Percentiles rank a stretch among this genome's conserved stretches.
Evolutionary conservation across 2,329 filamentous ascomycete genomes (phyloP).

Genomic region (Plectosphaerella sp.): DNA sequence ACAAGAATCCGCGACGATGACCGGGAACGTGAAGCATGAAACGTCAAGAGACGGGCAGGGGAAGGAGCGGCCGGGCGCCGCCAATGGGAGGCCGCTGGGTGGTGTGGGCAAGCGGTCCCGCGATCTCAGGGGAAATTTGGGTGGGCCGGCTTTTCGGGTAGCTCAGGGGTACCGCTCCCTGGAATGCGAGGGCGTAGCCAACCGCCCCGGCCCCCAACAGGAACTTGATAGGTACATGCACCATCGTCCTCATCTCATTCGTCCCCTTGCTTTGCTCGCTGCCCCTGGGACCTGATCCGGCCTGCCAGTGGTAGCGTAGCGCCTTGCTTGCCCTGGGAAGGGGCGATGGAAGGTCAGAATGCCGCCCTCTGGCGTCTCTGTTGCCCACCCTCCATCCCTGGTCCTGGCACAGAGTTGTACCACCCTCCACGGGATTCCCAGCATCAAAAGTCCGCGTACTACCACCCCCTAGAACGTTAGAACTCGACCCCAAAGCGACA

Average conservation of each 20-base stretch:
- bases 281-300: too few species aligned
- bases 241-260: background rate
- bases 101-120: background rate
- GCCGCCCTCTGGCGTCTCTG: background rate
- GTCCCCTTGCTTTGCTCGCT: background rate
- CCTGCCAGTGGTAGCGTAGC: too few species aligned
- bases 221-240: background rate
- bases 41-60: constrained; percentile 16
- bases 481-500: background rate
- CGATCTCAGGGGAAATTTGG: constrained; percentile 4
- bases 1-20: constrained; percentile 21
- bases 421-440: background rate
- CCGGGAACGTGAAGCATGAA: constrained; percentile 19
- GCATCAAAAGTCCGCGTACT: background rate
- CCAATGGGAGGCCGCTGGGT: constrained; percentile 12
- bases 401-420: too few species aligned
- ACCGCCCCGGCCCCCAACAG: background rate
- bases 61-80: constrained; percentile 1
- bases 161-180: background rate
- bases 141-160: background rate
- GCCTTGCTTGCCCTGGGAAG: background rate
- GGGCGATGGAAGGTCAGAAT: background rate
- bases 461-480: background rate
- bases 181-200: background rate
- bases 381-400: background rate